Evolutionary conservation across 2,329 filamentous ascomycete genomes (phyloP).

Genomic region (Cryphonectria naterciae): DNA sequence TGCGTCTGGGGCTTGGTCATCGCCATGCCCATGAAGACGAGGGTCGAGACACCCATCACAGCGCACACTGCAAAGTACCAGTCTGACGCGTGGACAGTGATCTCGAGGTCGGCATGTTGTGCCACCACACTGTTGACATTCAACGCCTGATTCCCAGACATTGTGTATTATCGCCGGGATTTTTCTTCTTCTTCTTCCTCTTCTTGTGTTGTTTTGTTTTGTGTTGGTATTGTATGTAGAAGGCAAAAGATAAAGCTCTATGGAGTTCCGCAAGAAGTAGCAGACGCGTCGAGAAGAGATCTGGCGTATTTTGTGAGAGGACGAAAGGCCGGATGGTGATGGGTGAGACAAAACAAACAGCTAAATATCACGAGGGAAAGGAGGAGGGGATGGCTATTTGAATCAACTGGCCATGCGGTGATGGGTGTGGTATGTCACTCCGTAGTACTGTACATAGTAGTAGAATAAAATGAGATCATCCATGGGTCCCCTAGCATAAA

Average conservation of each 20-base stretch:
- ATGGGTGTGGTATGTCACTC: not conserved
- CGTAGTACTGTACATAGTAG: not conserved
- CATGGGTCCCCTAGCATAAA: not conserved
- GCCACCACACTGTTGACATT: conserved; percentile 49
- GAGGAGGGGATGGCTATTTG: conserved; percentile 23
- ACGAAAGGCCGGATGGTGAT: not conserved
- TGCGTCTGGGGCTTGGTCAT: conserved; percentile 58
- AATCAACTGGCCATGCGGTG: conserved; percentile 1
- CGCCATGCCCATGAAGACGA: conserved; percentile 57
- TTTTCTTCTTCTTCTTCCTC: not conserved
- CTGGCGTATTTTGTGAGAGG: not conserved
- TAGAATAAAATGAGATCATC: conserved; percentile 22
- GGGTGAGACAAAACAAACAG: too few species aligned
- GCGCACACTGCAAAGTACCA: conserved; percentile 67
- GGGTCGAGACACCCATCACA: conserved; percentile 58
- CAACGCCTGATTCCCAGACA: conserved; percentile 50
- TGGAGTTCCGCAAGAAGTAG: not conserved
- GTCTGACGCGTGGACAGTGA: conserved; percentile 63
- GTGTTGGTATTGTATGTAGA: not conserved
- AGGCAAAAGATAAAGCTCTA: not conserved
- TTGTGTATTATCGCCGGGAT: conserved; percentile 15
- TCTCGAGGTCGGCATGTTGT: conserved; percentile 58
- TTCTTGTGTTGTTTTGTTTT: not conserved
- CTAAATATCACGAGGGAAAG: not conserved
- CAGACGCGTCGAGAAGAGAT: not conserved